Base-by-base conservation (phyloP, 331 rosid genomes). In the Cydonia oblonga region DNA sequence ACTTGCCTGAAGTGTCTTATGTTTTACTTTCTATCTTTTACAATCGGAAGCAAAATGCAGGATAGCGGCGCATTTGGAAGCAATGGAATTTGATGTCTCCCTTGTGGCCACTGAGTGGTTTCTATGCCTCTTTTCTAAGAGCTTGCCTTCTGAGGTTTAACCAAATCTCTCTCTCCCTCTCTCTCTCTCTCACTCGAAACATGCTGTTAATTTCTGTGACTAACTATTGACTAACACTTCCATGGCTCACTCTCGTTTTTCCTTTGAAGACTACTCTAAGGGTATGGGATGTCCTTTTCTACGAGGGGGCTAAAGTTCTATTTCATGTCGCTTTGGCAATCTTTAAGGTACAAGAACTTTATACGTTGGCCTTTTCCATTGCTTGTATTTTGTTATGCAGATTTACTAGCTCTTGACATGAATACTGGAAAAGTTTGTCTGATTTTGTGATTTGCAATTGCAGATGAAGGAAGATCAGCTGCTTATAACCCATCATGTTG, bases 41-140 rank as follows among this genome's bases (percentile, higher is more conserved):
- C 79, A 68, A 52, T 32, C 32, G 66, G 64, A 66, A 80, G 69
- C 75, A 54, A 75, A 88, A 81, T 86, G 88, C 93, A 95, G 99
- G 90, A 80, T 91, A 49, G 91, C 96, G 4, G 29, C 77, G 56
- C 97, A 95, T 88, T 83, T 95, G 87, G 97, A 91, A 80, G 85
- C 86, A 70, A 69, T 95, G 83, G 96, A 88, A 33, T 95, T 95
- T 72, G 99, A 95, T 75, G 93, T 91, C 78, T 95, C 99, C 76
- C 97, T 95, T 78, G 97, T 95, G 66, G 89, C 97, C 77, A 91
- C 99, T 0, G 97, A 95, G 88, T 95, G 99, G 97, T 95, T 95
- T 83, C 91, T 91, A 12, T 95, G 99, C 82, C 88, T 95, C 67
- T 95, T 95, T 63, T 91, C 99, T 0, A 95, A 95, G 79, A 95